Evolutionary conservation across 768 basidiomycete species (phyloP).

Genomic region (Panaeolus papilionaceus): DNA sequence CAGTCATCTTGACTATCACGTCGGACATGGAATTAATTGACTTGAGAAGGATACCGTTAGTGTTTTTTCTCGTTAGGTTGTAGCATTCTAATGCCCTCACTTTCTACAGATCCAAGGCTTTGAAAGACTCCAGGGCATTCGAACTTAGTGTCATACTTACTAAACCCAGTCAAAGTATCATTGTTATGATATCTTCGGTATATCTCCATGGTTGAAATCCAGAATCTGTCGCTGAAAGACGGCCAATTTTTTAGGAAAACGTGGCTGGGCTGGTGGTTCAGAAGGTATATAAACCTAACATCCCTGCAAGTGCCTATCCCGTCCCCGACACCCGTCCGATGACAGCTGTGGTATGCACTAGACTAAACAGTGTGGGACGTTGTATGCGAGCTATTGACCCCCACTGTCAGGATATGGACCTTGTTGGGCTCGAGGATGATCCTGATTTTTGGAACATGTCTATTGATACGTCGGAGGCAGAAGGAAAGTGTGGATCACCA

Average conservation of each 20-base stretch:
- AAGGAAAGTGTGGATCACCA: not conserved
- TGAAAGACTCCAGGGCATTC: slow-evolving; percentile 66
- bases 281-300: slow-evolving; percentile 60
- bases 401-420: slow-evolving; percentile 60
- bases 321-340: slow-evolving; percentile 75
- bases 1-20: slow-evolving; percentile 74
- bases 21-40: slow-evolving; percentile 80
- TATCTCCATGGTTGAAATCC: slow-evolving; percentile 11
- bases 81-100: slow-evolving; percentile 12
- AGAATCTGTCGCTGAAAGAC: not conserved
- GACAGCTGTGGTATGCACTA: slow-evolving; percentile 54
- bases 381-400: not conserved
- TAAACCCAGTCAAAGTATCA: slow-evolving; percentile 77
- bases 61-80: slow-evolving; percentile 10
- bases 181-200: slow-evolving; percentile 70
- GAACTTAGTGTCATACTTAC: slow-evolving; percentile 62
- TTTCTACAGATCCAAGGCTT: slow-evolving; percentile 64
- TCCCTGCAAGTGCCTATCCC: slow-evolving; percentile 65
- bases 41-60: slow-evolving; percentile 79
- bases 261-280: slow-evolving; percentile 69
- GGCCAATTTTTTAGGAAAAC: slow-evolving; percentile 57
- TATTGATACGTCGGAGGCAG: slow-evolving; percentile 39
- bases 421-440: slow-evolving; percentile 71
- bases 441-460: slow-evolving; percentile 72
- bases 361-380: not conserved